Evolutionary conservation across 192 early-diverging fungal species (phyloP), one percentile per base, ranked within the genome.

Genomic region (Entrophospora sp.): DNA sequence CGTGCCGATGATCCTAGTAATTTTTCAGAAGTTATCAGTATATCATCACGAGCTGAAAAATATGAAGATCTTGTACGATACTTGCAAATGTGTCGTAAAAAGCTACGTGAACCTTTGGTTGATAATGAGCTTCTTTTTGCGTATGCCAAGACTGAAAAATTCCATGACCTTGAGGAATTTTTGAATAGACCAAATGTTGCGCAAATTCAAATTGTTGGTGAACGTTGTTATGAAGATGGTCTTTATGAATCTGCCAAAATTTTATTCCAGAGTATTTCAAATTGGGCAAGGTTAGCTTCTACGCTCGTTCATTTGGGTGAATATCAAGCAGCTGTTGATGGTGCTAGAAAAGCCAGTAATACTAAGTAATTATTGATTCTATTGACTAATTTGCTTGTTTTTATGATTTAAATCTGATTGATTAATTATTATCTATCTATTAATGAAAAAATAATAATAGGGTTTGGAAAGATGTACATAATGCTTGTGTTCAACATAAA

Each of bases 401-500:
- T 48, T 48, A 18, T 18, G 5, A 9, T 5, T n/a, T 18, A 20
- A 5, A 7, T 18, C 9, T 48, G 20, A n/a, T 48, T 14, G 38
- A 40, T 18, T 48, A 5, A 48, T n/a, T 7, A 7, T 48, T 5
- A n/a, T 48, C 18, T 56, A 8, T n/a, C n/a, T n/a, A n/a, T n/a
- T n/a, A n/a, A n/a, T n/a, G n/a, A n/a, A n/a, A n/a, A n/a, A n/a
- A n/a, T n/a, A n/a, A n/a, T n/a, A 31, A n/a, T 24, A 81, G 76
- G 76, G 97, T 99, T 46, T 99, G 97, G 97, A 97, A 96, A 85
- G 94, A 99, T 73, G 95, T 99, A 67, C 91, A 98, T 69, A 85
- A 89, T 14, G 95, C 95, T 8, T 97, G 95, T 77, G 91, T 99
- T 49, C 88, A 90, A 28, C 88, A 95, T 70, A 81, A 84, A 22